Base-by-base conservation (phyloP, 1,284 basidiomycete genomes). In the Microbotryum lychnidis-dioicae region DNA sequence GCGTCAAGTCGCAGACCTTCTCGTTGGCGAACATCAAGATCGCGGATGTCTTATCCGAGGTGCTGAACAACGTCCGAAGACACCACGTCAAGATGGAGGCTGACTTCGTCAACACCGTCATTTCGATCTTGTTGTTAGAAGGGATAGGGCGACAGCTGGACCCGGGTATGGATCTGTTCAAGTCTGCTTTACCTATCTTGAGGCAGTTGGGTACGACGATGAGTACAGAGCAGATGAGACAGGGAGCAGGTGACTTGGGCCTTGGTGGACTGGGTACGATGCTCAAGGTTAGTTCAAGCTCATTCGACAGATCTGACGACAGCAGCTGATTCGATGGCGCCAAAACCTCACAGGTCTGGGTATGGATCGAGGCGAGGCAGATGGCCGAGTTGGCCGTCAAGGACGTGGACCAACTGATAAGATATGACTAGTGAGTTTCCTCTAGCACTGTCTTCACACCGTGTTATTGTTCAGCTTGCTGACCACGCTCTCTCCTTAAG, bases 81-180 rank as follows among this genome's bases (percentile, higher is more conserved):
- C 93, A 97, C 75, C 96, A 97, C 73, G 96, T 98, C 69, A 97
- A 93, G 80, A 89, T 99, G 85, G 94, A 98, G 77, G 91, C 87
- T 16, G 96, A 98, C 75, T 99, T 99, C 73, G 86, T 98, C 71
- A 97, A 98, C 75, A 98, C 96, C 0, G 91, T 98, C 56, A 88
- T 98, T 64, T 89, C 88, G 10, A 60, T 97, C 61, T 76, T 99
- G 61, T 75, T 99, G 57, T 78, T 99, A 51, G 96, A 99, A 76
- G 96, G 96, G 0, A 97, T 98, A 68, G 96, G 96, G 20, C 77
- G 96, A 59, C 91, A 89, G 76, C 76, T 99, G 65, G 92, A 99
- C 77, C 92, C 96, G 0, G 80, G 83, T 23, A 79, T 98, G 77
- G 94, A 98, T 76, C 75, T 97, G 65, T 94, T 97, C 81, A 89